A percentile compares a stretch with the other conserved stretches of the same genome.
phyloP scores from a whole-genome alignment of 2,329 filamentous ascomycete species.

The Sclerotinia spermophila region DNA sequence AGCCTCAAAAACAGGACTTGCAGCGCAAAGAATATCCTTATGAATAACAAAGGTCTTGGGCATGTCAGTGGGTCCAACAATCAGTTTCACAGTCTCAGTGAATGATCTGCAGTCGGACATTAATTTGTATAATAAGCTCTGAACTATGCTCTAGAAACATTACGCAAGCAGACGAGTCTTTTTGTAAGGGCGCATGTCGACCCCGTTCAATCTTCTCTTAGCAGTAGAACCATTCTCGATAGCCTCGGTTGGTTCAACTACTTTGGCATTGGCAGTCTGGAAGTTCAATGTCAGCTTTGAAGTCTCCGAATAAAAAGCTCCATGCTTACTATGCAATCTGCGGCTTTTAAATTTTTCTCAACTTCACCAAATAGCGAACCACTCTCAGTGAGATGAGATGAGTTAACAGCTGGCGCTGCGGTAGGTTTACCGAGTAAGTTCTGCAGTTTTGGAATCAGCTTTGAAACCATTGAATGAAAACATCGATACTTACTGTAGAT shows the following conservation, averaged over 20 bases:
- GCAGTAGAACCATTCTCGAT: background rate
- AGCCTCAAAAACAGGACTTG: conserved; percentile 20
- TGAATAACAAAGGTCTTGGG: conserved; percentile 12
- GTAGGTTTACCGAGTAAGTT: too few species aligned
- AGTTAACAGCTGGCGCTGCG: background rate
- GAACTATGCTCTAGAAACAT: background rate
- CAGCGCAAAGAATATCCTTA: conserved; percentile 20
- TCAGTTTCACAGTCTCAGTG: conserved; percentile 3
- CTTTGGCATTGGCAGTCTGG: background rate
- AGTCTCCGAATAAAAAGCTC: background rate
- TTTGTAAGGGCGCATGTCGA: background rate
- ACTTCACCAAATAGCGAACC: background rate
- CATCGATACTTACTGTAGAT: background rate
- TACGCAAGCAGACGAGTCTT: background rate
- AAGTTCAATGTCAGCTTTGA: background rate
- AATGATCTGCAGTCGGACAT: background rate
- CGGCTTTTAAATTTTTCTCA: background rate
- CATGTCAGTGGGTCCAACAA: background rate
- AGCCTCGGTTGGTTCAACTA: background rate
- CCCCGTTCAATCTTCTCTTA: background rate
- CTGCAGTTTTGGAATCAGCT: too few species aligned
- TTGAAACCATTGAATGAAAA: background rate
- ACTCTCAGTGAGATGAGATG: background rate
- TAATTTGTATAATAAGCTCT: background rate
- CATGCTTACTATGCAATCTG: background rate